Conservation (phyloP, 2,329 filamentous ascomycete species). For the Colletotrichum siamense region DNA sequence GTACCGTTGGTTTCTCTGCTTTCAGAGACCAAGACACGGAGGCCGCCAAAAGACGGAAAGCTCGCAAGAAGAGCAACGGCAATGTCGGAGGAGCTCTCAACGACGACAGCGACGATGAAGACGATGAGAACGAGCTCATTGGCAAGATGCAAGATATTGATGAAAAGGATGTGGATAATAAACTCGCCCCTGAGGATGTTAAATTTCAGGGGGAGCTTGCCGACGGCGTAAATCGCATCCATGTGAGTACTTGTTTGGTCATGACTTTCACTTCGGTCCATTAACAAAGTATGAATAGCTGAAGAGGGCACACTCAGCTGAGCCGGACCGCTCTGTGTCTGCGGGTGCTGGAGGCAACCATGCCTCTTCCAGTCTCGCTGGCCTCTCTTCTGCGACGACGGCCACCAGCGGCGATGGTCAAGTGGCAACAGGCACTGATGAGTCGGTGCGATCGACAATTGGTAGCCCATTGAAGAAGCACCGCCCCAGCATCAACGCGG, state of each 20-base stretch:
- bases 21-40: conserved; percentile 77
- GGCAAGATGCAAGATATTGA: conserved; percentile 70
- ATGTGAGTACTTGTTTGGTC: conserved; percentile 55
- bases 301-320: conserved; percentile 80
- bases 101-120: conserved; percentile 78
- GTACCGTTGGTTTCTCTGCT: conserved; percentile 86
- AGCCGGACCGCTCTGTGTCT: conserved; percentile 56
- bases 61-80: conserved; percentile 68
- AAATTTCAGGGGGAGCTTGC: conserved; percentile 76
- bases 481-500: conserved; percentile 14
- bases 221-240: conserved; percentile 82
- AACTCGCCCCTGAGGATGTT: conserved; percentile 73
- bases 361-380: neutral
- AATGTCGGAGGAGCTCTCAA: conserved; percentile 60
- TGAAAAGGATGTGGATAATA: conserved; percentile 64
- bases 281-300: conserved; percentile 55
- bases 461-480: conserved; percentile 24
- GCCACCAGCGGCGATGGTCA: neutral
- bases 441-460: conserved; percentile 5
- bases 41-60: conserved; percentile 61
- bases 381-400: neutral
- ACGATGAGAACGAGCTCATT: conserved; percentile 65
- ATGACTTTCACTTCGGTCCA: neutral
- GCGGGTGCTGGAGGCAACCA: neutral
- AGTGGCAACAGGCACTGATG: neutral